These are phyloP conservation scores for Hansenula anomala DNA, from an alignment of 1,139 yeast species.

Conservation along the genomic window DNA sequence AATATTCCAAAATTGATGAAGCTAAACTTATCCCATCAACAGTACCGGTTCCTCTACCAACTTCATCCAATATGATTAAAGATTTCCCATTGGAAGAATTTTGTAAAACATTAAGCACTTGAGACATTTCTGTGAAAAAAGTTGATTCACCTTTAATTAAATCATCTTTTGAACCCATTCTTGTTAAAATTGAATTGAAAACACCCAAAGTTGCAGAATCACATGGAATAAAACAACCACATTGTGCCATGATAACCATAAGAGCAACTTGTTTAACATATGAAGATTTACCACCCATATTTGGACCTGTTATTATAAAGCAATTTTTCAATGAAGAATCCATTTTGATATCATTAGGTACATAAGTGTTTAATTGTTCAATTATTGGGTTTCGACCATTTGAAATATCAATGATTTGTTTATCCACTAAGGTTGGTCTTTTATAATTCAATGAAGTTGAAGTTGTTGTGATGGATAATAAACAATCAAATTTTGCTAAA, in stretches of 20 bases:
- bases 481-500: conserved; percentile 66
- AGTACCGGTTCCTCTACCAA: conserved; percentile 72
- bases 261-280: conserved; percentile 44
- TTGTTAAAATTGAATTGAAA: conserved; percentile 36
- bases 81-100: conserved; percentile 28
- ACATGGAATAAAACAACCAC: conserved; percentile 49
- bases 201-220: conserved; percentile 36
- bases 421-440: conserved; percentile 53
- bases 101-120: conserved; percentile 36
- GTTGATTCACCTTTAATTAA: conserved; percentile 39
- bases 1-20: conserved; percentile 63
- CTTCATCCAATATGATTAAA: conserved; percentile 43
- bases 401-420: conserved; percentile 39
- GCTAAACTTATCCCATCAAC: conserved; percentile 89
- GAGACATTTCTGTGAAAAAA: conserved; percentile 46
- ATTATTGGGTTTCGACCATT: conserved; percentile 79
- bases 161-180: conserved; percentile 43
- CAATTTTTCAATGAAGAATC: conserved; percentile 39
- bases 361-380: conserved; percentile 53
- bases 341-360: conserved; percentile 65
- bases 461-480: conserved; percentile 65
- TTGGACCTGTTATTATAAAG: conserved; percentile 59
- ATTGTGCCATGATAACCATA: conserved; percentile 42
- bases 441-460: conserved; percentile 46
- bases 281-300: conserved; percentile 54